Evolutionary conservation across 1,139 yeast genomes (phyloP), one percentile per base, ranked within the genome.

Genomic region (Pichia sp.): DNA sequence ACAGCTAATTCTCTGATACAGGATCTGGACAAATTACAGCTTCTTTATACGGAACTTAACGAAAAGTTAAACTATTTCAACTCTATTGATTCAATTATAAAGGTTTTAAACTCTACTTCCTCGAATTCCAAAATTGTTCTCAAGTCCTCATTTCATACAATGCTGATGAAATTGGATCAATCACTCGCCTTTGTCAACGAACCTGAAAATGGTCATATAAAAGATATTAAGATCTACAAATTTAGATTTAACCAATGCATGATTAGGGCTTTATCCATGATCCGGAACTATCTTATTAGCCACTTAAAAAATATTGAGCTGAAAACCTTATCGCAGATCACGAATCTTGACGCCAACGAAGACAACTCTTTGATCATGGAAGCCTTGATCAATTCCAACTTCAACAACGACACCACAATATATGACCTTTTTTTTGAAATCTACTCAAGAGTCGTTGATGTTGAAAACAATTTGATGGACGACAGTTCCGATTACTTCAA

Each of bases 161-260:
- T 85, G 50, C 62, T 90, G 46, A 53, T 51, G 2, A 77, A 77
- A 44, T 67, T 90, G 43, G 95, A 87, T 57, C 66, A 64, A 8
- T 81, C 83, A 29, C 58, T 81, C 35, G 60, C 52, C 3, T 81
- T 77, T 55, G 66, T 78, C 6, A 65, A 68, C 16, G 58, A 60
- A 40, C 55, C 57, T 2, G 57, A 58, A 1, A 72, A 75, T 52
- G 67, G 73, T 2, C 70, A 73, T 36, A 83, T 83, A 56, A 79
- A 75, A 57, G 95, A 88, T 48, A 69, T 79, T 23, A 95, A 82
- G 34, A 58, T 77, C 4, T 88, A 86, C 61, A 74, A 74, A 39
- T 77, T 81, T 52, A 72, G 92, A 49, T 86, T 85, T 64, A 75
- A 87, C 49, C 95, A 86, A 55, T 86, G 96, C 57, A 73, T 88